A percentile compares a stretch with the other conserved stretches of the same genome.
Conservation (phyloP, 495 filamentous ascomycete genomes). For the Astrothelium subdiscretum region DNA sequence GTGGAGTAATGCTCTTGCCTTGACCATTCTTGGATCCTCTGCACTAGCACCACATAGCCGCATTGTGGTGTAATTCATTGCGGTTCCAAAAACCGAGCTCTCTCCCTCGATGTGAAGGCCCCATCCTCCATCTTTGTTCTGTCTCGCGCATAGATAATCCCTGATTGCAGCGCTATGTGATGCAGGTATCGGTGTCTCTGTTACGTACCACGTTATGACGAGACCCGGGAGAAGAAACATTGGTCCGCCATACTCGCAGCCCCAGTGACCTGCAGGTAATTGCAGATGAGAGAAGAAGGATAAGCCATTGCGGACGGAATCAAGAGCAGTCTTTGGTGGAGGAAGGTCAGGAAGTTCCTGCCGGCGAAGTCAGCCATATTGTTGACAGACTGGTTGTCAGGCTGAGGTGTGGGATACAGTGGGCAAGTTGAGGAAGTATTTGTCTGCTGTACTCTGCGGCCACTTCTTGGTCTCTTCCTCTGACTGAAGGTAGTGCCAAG, state of each 20-base stretch:
- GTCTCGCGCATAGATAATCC: constrained; percentile 82
- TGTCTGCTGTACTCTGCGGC: constrained; percentile 79
- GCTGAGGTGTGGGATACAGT: constrained; percentile 32
- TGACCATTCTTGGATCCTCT: constrained; percentile 76
- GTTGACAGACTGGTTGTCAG: not conserved
- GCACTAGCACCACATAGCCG: constrained; percentile 80
- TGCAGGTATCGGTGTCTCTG: constrained; percentile 75
- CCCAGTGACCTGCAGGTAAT: constrained; percentile 84
- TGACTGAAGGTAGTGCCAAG: constrained; percentile 82
- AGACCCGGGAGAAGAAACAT: constrained; percentile 81
- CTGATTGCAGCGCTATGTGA: constrained; percentile 79
- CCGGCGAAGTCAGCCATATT: constrained; percentile 3
- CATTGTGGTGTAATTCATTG: constrained; percentile 77
- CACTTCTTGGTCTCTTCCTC: constrained; percentile 64
- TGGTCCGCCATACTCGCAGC: constrained; percentile 86
- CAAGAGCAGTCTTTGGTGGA: constrained; percentile 57
- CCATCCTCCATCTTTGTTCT: constrained; percentile 90
- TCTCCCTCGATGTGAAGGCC: constrained; percentile 94
- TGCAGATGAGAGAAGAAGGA: constrained; percentile 86
- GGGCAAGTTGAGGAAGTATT: constrained; percentile 67
- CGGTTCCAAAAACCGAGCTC: constrained; percentile 80
- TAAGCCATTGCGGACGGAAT: constrained; percentile 70
- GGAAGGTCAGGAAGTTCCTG: constrained; percentile 65
- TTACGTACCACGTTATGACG: constrained; percentile 82
- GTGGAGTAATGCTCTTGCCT: constrained; percentile 72